These are phyloP conservation scores for Larix kaempferi DNA, from an alignment of 75 land plant genomes.

Conservation along the genomic window DNA sequence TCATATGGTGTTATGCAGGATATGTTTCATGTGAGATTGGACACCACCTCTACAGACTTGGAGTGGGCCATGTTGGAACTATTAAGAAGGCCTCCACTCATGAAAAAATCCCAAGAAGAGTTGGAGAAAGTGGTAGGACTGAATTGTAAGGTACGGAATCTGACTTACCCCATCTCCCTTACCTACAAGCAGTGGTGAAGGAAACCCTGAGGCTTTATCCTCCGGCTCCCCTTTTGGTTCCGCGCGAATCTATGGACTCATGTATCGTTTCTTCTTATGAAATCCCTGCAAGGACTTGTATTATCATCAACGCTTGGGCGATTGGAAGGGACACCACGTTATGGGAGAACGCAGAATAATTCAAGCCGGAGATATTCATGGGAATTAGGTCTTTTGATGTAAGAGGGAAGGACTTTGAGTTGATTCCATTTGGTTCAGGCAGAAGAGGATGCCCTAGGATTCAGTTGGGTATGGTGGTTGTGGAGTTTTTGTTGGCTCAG, in stretches of 20 bases:
- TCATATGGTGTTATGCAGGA: neutral
- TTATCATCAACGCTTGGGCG: constrained; percentile 8
- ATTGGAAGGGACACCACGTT: constrained; percentile 11
- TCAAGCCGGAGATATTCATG: constrained; percentile 12
- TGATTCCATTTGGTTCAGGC: constrained; percentile 13
- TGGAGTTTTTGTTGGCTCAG: constrained; percentile 5
- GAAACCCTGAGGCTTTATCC: constrained; percentile 12
- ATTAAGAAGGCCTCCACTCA: neutral
- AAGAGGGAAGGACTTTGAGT: constrained; percentile 4
- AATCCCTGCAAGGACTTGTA: constrained; percentile 4
- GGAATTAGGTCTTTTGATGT: constrained; percentile 7
- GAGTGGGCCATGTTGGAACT: constrained; percentile 19
- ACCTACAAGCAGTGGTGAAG: constrained; percentile 10
- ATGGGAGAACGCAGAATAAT: constrained; percentile 6
- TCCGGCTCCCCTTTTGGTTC: constrained; percentile 12
- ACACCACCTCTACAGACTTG: neutral
- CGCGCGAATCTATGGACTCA: neutral
- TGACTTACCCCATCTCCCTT: neutral
- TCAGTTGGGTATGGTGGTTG: neutral
- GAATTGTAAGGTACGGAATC: constrained; percentile 6
- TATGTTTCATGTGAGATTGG: neutral
- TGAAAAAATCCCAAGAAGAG: constrained; percentile 9
- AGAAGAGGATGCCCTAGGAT: constrained; percentile 7
- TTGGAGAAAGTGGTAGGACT: constrained; percentile 8
- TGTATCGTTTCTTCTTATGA: constrained; percentile 3